Evolutionary conservation across 148 eudicot genomes (phyloP), one percentile per base, ranked within the genome.

Genomic region (Silene uniflora): DNA sequence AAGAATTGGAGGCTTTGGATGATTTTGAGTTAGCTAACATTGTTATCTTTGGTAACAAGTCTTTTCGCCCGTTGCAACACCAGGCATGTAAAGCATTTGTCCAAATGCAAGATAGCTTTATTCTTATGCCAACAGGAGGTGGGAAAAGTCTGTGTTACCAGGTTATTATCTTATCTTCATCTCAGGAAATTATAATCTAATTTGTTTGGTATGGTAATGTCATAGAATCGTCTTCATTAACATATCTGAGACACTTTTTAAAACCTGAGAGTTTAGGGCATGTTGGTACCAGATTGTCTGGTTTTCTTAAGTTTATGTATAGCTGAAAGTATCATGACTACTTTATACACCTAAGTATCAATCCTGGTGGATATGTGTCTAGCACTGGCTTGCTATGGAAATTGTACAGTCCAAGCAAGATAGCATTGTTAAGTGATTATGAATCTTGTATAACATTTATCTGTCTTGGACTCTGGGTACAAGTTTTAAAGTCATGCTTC

Each of bases 71-170:
- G 22, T 81, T 96, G 80, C 99, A 96, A 76, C 98, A 96, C 82
- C 90, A 85, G 83, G 96, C 94, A 78, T 96, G 99, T 78, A 85
- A 86, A 89, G 86, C 94, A 70, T 86, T 84, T 73, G 75, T 91
- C 67, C 83, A 75, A 78, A 86, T 87, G 73, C 86, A 71, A 69
- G 99, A 96, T 67, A 83, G 91, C 83, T 96, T 96, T 85, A 76
- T 96, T 84, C 94, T 96, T 58, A 86, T 96, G 98, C 99, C 99
- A 73, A 96, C 99, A 63, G 99, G 99, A 76, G 99, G 99, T 75
- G 99, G 99, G 61, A 96, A 96, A 85, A 96, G 99, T 87, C 84
- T 92, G 52, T 96, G 99, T 79, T 96, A 96, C 74, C 99, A 93
- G 93, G 97, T 93, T 54, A 79, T 47, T 63, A 3, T 64, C 73